A percentile compares a stretch with the other conserved stretches of the same genome.
Conservation (phyloP, 108 stramenopile genomes). For the Nitzschia sp. region DNA sequence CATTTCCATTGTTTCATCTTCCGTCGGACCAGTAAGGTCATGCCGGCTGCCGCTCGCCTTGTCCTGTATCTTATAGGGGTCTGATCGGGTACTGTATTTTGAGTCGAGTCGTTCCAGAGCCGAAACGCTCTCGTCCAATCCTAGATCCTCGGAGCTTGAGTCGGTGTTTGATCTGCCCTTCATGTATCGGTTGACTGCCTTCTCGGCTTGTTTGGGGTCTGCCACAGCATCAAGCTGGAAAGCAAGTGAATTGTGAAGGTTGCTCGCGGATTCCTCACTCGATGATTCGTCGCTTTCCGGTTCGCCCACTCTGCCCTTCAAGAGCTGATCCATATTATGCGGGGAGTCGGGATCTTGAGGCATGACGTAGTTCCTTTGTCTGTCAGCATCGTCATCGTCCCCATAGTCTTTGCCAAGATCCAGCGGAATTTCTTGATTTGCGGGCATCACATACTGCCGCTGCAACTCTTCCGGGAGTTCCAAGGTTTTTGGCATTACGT, state of each 20-base stretch:
- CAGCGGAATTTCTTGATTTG: slow-evolving; percentile 2
- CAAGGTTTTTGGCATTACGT: slow-evolving; percentile 16
- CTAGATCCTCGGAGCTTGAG: background rate
- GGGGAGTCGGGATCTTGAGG: background rate
- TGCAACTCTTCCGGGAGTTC: slow-evolving; percentile 10
- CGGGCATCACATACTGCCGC: slow-evolving; percentile 11
- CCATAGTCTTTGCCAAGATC: slow-evolving; percentile 1
- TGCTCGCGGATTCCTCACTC: background rate
- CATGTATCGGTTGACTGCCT: slow-evolving; percentile 5
- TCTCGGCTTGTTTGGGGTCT: background rate
- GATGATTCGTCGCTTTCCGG: background rate
- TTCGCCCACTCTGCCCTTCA: background rate
- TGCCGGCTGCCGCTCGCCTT: slow-evolving; percentile 4
- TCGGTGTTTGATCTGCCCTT: background rate
- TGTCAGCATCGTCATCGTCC: background rate
- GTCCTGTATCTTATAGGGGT: background rate
- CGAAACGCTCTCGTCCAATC: background rate
- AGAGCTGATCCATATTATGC: background rate
- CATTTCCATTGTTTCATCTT: slow-evolving; percentile 19
- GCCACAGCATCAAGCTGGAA: slow-evolving; percentile 21
- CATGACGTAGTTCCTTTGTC: slow-evolving; percentile 11
- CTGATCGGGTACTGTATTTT: too few species aligned
- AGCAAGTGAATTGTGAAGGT: background rate
- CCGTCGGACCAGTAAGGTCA: slow-evolving; percentile 15
- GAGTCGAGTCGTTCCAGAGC: slow-evolving; percentile 1